These are phyloP conservation scores for Sphagnum magellanicum DNA, from an alignment of 228 moss, liverwort and hornwort species.

Conservation along the genomic window DNA sequence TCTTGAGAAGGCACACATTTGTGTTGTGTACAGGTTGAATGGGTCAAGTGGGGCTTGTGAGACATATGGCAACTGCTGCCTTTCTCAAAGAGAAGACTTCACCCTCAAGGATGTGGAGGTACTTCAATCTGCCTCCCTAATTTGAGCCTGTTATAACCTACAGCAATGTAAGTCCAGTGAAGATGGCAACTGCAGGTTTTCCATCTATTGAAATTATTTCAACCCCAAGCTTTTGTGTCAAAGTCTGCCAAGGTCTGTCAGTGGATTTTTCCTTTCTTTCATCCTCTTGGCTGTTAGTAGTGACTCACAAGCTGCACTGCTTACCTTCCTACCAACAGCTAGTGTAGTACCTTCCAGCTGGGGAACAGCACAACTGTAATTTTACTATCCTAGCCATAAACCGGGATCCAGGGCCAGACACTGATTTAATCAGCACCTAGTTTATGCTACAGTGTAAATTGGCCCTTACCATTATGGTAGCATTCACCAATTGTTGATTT, in stretches of 20 bases:
- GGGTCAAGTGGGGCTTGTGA: conserved; percentile 91
- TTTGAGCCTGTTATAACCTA: too few relatives aligned
- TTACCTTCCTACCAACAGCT: neutral
- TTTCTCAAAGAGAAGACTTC: conserved; percentile 77
- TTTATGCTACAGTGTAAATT: too few relatives aligned
- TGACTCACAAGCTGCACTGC: too few relatives aligned
- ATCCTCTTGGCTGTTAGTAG: too few relatives aligned
- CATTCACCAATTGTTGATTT: too few relatives aligned
- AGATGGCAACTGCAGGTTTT: neutral
- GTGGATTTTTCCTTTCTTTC: neutral
- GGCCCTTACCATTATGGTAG: too few relatives aligned
- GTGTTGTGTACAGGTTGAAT: conserved; percentile 33
- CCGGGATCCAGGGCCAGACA: neutral
- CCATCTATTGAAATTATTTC: neutral
- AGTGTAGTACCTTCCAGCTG: neutral
- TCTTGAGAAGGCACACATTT: neutral
- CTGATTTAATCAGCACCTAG: neutral
- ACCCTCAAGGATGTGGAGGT: conserved; percentile 76
- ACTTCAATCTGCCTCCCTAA: neutral
- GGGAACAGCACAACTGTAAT: neutral
- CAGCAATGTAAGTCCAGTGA: too few relatives aligned
- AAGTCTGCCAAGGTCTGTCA: neutral
- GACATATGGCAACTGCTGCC: conserved; percentile 69
- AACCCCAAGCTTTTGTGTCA: neutral
- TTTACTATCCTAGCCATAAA: too few relatives aligned